phyloP scores from a whole-genome alignment of 1,139 yeast genomes.

The Yamadazyma oceani region DNA sequence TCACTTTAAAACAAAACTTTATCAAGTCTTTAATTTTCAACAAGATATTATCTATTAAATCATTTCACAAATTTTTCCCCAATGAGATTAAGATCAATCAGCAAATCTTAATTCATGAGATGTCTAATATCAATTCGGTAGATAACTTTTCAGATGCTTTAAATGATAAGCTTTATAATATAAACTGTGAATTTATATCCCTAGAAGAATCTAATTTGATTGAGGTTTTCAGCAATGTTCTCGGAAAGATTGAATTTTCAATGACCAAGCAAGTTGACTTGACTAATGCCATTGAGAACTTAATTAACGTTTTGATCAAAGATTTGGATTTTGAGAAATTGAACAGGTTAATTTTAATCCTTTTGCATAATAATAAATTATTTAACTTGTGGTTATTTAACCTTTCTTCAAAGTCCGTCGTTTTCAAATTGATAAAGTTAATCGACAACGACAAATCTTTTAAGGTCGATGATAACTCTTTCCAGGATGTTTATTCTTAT shows the following conservation, averaged over 20 bases:
- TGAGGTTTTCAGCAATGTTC: constrained; percentile 30
- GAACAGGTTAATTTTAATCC: constrained; percentile 48
- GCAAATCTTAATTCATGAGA: constrained; percentile 24
- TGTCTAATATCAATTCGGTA: constrained; percentile 18
- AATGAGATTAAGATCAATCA: constrained; percentile 36
- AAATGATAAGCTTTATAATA: constrained; percentile 39
- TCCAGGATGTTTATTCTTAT: constrained; percentile 68
- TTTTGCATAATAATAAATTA: constrained; percentile 40
- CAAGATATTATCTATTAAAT: constrained; percentile 37
- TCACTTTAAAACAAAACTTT: constrained; percentile 56
- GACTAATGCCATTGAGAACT: constrained; percentile 28
- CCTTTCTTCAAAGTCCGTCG: constrained; percentile 21
- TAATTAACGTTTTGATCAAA: constrained; percentile 39
- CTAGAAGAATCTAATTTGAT: constrained; percentile 51
- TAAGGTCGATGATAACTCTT: constrained; percentile 44
- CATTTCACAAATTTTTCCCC: constrained; percentile 45
- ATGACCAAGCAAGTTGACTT: constrained; percentile 41
- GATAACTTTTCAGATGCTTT: constrained; percentile 20
- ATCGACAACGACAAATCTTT: constrained; percentile 38
- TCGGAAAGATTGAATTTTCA: constrained; percentile 37
- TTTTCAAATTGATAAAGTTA: constrained; percentile 28
- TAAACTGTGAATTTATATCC: constrained; percentile 55
- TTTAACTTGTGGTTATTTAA: constrained; percentile 44
- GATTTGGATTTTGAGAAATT: constrained; percentile 44
- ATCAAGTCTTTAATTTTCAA: constrained; percentile 47